phyloP scores from a whole-genome alignment of 2,329 filamentous ascomycete genomes.

The Ceratocystis cubensis region DNA sequence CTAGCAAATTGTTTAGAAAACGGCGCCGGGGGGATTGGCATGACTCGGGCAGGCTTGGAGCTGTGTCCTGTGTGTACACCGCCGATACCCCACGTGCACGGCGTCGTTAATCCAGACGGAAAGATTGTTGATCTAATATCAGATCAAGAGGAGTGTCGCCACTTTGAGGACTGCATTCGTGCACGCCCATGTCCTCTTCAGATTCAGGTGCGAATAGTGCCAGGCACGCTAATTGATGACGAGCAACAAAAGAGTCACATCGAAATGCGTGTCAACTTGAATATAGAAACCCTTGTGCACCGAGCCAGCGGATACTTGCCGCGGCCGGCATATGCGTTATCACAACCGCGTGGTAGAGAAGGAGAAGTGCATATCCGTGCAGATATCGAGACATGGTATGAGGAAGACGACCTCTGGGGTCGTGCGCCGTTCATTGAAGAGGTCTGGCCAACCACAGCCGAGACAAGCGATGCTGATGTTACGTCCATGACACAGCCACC shows the following conservation, averaged over 20 bases:
- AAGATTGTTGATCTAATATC: slow-evolving; percentile 18
- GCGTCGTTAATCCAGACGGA: slow-evolving; percentile 14
- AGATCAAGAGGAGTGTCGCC: slow-evolving; percentile 14
- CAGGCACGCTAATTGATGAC: neutral
- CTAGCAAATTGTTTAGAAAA: neutral
- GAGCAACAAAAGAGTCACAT: neutral
- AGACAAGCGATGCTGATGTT: neutral
- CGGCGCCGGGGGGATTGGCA: neutral
- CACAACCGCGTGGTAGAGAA: neutral
- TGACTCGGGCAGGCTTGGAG: neutral
- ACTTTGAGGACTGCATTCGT: slow-evolving; percentile 17
- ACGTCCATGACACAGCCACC: slow-evolving; percentile 14
- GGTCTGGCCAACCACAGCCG: neutral
- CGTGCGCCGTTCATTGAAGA: slow-evolving; percentile 12
- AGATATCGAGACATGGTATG: slow-evolving; percentile 12
- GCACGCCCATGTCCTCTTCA: slow-evolving; percentile 17
- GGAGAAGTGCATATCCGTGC: neutral
- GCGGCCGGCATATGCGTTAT: neutral
- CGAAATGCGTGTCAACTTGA: slow-evolving; percentile 21
- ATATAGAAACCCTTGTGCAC: slow-evolving; percentile 22
- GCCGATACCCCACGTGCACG: slow-evolving; percentile 1
- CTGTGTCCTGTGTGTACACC: slow-evolving; percentile 13
- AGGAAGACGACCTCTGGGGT: neutral
- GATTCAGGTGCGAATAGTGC: slow-evolving; percentile 11
- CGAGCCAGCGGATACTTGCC: slow-evolving; percentile 22